Evolutionary conservation across 176 grass and related monocot genomes (phyloP).

Genomic region (Phoenix dactylifera): DNA sequence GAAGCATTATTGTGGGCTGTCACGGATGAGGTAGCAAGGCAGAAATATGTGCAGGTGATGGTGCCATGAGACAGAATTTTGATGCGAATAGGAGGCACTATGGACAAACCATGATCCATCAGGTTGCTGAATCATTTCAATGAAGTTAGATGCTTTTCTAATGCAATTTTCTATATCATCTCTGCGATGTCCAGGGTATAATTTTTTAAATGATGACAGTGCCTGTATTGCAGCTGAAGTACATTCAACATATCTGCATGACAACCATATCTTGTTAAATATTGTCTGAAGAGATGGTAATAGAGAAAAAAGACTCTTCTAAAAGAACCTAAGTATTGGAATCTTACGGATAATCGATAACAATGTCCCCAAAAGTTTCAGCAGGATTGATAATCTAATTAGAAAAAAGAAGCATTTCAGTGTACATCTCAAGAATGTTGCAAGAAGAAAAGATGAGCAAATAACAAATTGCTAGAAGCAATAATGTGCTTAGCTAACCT

Average conservation of each 20-base stretch:
- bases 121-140: slow-evolving; percentile 56
- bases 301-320: slow-evolving; percentile 3
- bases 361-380: slow-evolving; percentile 88
- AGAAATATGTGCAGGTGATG: too few species aligned
- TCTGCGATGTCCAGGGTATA: slow-evolving; percentile 66
- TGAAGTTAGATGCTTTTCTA: slow-evolving; percentile 49
- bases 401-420: slow-evolving; percentile 24
- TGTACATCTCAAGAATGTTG: slow-evolving; percentile 11
- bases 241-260: slow-evolving; percentile 85
- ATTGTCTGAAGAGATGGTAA: slow-evolving; percentile 16
- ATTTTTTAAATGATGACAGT: slow-evolving; percentile 73
- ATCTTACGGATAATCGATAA: slow-evolving; percentile 99
- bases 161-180: slow-evolving; percentile 71
- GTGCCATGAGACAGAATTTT: not conserved
- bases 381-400: slow-evolving; percentile 89
- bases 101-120: slow-evolving; percentile 88
- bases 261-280: slow-evolving; percentile 19
- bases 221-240: slow-evolving; percentile 93
- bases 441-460: not conserved
- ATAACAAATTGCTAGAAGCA: too few species aligned
- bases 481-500: too few species aligned
- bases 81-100: not conserved
- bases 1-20: too few species aligned
- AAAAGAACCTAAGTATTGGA: not conserved
- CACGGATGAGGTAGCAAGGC: too few species aligned